Evolutionary conservation across 1,284 basidiomycete species (phyloP).

Genomic region (Leccinum solheimii): DNA sequence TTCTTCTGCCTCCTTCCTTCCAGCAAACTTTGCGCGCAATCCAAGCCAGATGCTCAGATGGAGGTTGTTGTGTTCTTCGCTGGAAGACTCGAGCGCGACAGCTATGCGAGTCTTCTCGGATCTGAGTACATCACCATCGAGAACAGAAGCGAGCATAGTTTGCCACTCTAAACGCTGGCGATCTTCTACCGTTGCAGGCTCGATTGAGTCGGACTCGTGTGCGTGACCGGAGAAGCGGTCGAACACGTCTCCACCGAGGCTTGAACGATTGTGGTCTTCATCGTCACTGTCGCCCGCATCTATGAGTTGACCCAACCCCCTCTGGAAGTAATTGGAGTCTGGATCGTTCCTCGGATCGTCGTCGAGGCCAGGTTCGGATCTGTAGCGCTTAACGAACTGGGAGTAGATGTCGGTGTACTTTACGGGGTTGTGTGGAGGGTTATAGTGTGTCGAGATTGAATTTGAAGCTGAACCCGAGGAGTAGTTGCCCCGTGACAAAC

Average conservation of each 20-base stretch:
- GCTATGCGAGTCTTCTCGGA: slow-evolving; percentile 91
- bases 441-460: slow-evolving; percentile 34
- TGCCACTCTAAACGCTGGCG: slow-evolving; percentile 91
- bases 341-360: slow-evolving; percentile 72
- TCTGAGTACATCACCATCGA: slow-evolving; percentile 90
- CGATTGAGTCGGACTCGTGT: slow-evolving; percentile 59
- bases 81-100: slow-evolving; percentile 64
- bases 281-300: slow-evolving; percentile 79
- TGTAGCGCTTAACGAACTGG: slow-evolving; percentile 74
- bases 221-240: slow-evolving; percentile 55
- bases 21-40: slow-evolving; percentile 84
- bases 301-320: slow-evolving; percentile 66
- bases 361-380: slow-evolving; percentile 54
- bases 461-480: slow-evolving; percentile 29
- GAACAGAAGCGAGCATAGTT: slow-evolving; percentile 88
- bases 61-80: slow-evolving; percentile 67
- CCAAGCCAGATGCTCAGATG: slow-evolving; percentile 85
- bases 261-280: slow-evolving; percentile 53
- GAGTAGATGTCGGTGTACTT: slow-evolving; percentile 71
- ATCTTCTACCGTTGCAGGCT: slow-evolving; percentile 68
- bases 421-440: slow-evolving; percentile 34
- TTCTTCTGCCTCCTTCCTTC: slow-evolving; percentile 82
- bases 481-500: slow-evolving; percentile 40
- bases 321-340: slow-evolving; percentile 73
- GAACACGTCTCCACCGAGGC: slow-evolving; percentile 45